Evolutionary conservation across 257 asterid genomes (phyloP), one percentile per base, ranked within the genome.

Genomic region (Solanum chiquidenum): DNA sequence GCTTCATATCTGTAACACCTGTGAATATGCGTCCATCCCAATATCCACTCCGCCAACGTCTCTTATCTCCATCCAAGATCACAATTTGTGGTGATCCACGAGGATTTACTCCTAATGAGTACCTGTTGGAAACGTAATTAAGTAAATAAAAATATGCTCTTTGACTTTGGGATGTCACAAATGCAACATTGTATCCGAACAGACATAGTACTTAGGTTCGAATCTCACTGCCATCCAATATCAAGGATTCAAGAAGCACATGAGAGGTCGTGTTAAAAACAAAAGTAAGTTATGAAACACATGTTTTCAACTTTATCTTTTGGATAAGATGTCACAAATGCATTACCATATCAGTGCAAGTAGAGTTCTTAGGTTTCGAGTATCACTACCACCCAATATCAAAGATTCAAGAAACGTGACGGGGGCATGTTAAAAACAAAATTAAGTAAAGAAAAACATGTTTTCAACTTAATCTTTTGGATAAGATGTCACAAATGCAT

Each of bases 21-120:
- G 64, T 88, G 76, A 96, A 96, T 8, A 83, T 27, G 11, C 89
- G 27, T 5, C 96, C 95, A 66, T 91, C 90, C 94, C 94, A 96
- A 25, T 93, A 90, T 31, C 98, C 99, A 68, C 96, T 96, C 88
- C 98, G 92, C 99, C 98, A 96, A 49, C 80, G 90, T 33, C 96
- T 90, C 11, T 89, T 82, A 4, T 1, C 29, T 44, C 97, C 98
- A 29, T 94, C 94, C 95, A 95, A 93, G 58, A 96, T 91, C 91
- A 96, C 94, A 6, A 94, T 91, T 91, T 96, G 99, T 9, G 98
- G 97, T 1, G 98, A 86, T 71, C 94, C 96, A 6, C 90, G 92
- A 0, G 94, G 90, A 89, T 93, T 96, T 35, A 94, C 68, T 7
- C 97, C 95, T 93, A 95, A 23, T 1, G 98, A 87, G 25, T 88